Percentiles rank a stretch among this genome's conserved stretches.
phyloP scores from a whole-genome alignment of 129 eudicot genomes.

The Glebionis coronaria region DNA sequence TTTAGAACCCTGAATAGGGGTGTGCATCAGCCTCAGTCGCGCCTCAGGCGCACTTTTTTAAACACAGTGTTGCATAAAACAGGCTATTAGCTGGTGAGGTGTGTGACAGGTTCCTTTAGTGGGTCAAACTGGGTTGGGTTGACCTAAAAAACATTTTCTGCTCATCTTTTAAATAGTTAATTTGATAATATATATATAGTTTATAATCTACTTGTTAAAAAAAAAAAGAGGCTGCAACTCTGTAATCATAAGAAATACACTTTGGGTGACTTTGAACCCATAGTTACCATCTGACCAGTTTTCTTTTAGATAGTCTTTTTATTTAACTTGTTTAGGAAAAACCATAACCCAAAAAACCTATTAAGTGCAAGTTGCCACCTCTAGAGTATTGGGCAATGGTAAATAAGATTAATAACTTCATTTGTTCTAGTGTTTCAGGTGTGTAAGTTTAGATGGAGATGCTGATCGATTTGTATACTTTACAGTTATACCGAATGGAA shows the following conservation, averaged over 20 bases:
- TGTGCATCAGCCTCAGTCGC: too few species aligned
- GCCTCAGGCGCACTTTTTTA: too few species aligned
- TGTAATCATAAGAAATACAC: neutral
- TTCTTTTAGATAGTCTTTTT: too few species aligned
- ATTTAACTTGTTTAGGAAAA: neutral
- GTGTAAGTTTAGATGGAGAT: conserved; percentile 98
- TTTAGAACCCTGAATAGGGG: too few species aligned
- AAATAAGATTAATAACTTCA: conserved; percentile 31
- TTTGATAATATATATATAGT: neutral
- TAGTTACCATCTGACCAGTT: neutral
- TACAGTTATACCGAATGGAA: conserved; percentile 35
- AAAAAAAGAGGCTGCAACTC: too few species aligned
- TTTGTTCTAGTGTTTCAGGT: conserved; percentile 68
- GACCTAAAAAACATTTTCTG: neutral
- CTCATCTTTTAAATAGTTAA: neutral
- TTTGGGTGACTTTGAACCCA: neutral
- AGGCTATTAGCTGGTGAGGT: neutral
- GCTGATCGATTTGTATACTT: conserved; percentile 93
- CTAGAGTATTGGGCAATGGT: neutral
- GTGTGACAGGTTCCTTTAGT: neutral
- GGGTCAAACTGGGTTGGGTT: neutral
- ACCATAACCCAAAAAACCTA: neutral
- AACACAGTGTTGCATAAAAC: too few species aligned
- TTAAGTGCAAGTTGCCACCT: neutral
- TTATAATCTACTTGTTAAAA: too few species aligned